Evolutionary conservation across 2,329 filamentous ascomycete genomes (phyloP).

Genomic region (Stagonosporopsis tanaceti): DNA sequence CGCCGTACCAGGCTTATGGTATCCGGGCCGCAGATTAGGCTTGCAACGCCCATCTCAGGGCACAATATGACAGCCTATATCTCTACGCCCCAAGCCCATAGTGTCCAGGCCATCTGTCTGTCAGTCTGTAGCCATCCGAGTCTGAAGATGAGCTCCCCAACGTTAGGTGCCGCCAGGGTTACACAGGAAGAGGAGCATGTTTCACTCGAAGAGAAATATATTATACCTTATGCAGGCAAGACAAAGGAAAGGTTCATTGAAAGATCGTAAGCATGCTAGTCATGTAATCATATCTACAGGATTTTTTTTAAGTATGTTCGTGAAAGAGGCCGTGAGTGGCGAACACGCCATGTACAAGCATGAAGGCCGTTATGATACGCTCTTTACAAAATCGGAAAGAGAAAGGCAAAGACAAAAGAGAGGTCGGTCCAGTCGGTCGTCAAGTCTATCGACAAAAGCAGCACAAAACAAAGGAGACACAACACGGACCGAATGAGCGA

Average conservation of each 20-base stretch:
- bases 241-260: slow-evolving; percentile 31
- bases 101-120: too few species aligned
- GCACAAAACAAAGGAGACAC: slow-evolving; percentile 11
- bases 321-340: slow-evolving; percentile 21
- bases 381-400: not conserved
- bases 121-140: too few species aligned
- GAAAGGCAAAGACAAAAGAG: slow-evolving; percentile 19
- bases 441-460: slow-evolving; percentile 14
- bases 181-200: not conserved
- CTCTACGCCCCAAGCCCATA: too few species aligned
- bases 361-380: slow-evolving; percentile 4
- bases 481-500: slow-evolving; percentile 7
- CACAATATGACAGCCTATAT: too few species aligned
- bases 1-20: too few species aligned
- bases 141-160: too few species aligned
- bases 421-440: slow-evolving; percentile 23
- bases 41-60: too few species aligned
- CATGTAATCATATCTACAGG: slow-evolving; percentile 31
- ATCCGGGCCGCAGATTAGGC: too few species aligned
- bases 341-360: slow-evolving; percentile 8
- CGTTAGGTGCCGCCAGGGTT: too few species aligned
- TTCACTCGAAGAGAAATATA: not conserved
- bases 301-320: slow-evolving; percentile 26
- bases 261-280: slow-evolving; percentile 33
- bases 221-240: not conserved